phyloP scores from a whole-genome alignment of 2,329 filamentous ascomycete genomes.

The Fusarium veterinarium region DNA sequence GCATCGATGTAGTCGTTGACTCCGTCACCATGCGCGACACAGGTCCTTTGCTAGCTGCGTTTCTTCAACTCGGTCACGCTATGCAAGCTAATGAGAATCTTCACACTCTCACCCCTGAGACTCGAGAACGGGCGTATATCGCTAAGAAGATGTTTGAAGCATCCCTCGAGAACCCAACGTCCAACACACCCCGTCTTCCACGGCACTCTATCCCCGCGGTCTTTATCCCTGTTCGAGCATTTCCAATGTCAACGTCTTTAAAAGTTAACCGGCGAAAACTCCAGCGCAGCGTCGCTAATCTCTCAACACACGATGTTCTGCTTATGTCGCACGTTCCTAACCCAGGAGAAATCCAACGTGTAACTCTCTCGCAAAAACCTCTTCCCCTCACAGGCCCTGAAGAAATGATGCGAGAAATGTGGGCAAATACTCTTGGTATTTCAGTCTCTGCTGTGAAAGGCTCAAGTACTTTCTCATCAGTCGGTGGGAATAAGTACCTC shows the following conservation, averaged over 20 bases:
- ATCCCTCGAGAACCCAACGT: constrained; percentile 50
- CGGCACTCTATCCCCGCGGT: constrained; percentile 58
- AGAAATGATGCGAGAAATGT: constrained; percentile 60
- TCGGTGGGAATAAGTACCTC: constrained; percentile 60
- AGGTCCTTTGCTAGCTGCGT: constrained; percentile 58
- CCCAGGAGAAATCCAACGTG: constrained; percentile 50
- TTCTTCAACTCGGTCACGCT: constrained; percentile 59
- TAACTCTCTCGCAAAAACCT: constrained; percentile 52
- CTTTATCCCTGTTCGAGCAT: constrained; percentile 60
- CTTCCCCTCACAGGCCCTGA: constrained; percentile 61
- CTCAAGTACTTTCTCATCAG: constrained; percentile 57
- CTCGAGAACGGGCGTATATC: constrained; percentile 57
- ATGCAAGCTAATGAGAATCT: constrained; percentile 54
- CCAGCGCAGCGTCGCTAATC: constrained; percentile 56
- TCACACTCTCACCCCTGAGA: constrained; percentile 51
- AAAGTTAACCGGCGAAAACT: constrained; percentile 63
- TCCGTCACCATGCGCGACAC: constrained; percentile 58
- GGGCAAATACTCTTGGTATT: constrained; percentile 57
- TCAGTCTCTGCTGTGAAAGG: constrained; percentile 55
- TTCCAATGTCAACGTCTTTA: constrained; percentile 62
- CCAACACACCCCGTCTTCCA: constrained; percentile 45
- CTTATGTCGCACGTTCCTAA: constrained; percentile 54
- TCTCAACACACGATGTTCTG: constrained; percentile 58
- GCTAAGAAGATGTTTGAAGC: constrained; percentile 58
- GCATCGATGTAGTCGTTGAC: constrained; percentile 62